Evolutionary conservation across 2,329 filamentous ascomycete genomes (phyloP).

Genomic region (Fusarium nodosum): DNA sequence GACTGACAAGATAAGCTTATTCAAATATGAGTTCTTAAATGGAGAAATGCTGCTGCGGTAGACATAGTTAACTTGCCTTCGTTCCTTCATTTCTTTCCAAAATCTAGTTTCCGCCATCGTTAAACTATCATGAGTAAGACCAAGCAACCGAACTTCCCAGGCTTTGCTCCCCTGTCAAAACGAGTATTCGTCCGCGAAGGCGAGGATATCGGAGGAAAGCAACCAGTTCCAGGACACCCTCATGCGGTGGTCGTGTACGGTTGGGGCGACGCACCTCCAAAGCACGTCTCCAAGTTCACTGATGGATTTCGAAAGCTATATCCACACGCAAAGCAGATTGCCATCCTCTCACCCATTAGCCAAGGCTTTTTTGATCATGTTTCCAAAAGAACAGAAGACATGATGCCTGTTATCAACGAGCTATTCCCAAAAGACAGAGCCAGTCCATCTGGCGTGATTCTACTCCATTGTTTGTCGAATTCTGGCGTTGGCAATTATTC

Average conservation of each 20-base stretch:
- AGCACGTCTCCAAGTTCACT: constrained; percentile 8
- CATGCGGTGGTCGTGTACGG: constrained; percentile 8
- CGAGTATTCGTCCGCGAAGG: not conserved
- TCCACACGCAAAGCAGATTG: not conserved
- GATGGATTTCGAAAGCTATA: not conserved
- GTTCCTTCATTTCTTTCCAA: no score
- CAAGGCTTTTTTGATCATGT: constrained; percentile 17
- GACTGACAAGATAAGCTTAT: not conserved
- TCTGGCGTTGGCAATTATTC: constrained; percentile 10
- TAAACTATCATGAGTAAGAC: not conserved
- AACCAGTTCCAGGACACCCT: not conserved
- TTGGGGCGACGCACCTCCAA: constrained; percentile 23
- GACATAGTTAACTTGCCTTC: not conserved
- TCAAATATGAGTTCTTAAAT: not conserved
- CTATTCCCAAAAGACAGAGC: not conserved
- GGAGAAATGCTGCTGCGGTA: not conserved
- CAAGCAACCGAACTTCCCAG: rapidly evolving
- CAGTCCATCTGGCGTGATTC: rapidly evolving
- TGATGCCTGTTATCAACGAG: constrained; percentile 11
- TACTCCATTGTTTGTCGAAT: constrained; percentile 8
- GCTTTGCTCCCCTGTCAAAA: not conserved
- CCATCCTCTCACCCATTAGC: not conserved
- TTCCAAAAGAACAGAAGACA: not conserved
- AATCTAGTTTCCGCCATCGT: rapidly evolving
- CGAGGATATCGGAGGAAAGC: not conserved